Base-by-base conservation (phyloP, 345 rosid species). In the Gossypium stocksii region DNA sequence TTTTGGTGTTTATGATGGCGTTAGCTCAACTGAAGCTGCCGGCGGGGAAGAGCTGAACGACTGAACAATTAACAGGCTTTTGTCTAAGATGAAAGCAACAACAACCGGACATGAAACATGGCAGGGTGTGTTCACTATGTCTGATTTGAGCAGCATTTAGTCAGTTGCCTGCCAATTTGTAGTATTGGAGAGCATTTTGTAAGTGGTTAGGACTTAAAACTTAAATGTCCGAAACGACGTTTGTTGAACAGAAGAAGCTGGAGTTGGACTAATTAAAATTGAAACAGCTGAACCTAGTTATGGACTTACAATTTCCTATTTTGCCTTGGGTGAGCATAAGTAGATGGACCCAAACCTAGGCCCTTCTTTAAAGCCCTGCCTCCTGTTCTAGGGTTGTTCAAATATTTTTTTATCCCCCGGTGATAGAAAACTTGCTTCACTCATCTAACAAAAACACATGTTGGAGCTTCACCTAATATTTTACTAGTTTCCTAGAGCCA, bases 331-430 rank as follows among this genome's bases (percentile, higher is more conserved):
- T 69, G 51, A 16, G 73, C 2, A 16, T 23, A 69, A 25, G 72
- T 51, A 4, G 15, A 51, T 17, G 25, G 7, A 17, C 72, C 60
- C 72, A 69, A 49, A 9, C 44, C 22, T 9, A 49, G 59, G 72
- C 72, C 73, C 15, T 27, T 51, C 60, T 49, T 69, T 51, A 69
- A 69, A 51, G 60, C 73, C 45, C 59, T 34, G 41, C 41, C 41
- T 7, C 7, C 7, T 10, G 23, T 14, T 38, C 4, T 63, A 63
- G 23, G 46, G 48, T 4, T 1, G 67, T 63, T 38, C 22, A 63
- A 38, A n/a, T 3, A 15, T 17, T 23, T 9, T 63, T 41, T 3
- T 17, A 34, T 34, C 7, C 60, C 0, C 25, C 41, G 2, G 27
- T 4, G 0, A 7, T 7, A 59, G 64, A 25, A 57, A 57, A 25